A percentile compares a stretch with the other conserved stretches of the same genome.
Evolutionary conservation across 2,329 filamentous ascomycete species (phyloP).

Genomic region (Fusarium fracticaudum): DNA sequence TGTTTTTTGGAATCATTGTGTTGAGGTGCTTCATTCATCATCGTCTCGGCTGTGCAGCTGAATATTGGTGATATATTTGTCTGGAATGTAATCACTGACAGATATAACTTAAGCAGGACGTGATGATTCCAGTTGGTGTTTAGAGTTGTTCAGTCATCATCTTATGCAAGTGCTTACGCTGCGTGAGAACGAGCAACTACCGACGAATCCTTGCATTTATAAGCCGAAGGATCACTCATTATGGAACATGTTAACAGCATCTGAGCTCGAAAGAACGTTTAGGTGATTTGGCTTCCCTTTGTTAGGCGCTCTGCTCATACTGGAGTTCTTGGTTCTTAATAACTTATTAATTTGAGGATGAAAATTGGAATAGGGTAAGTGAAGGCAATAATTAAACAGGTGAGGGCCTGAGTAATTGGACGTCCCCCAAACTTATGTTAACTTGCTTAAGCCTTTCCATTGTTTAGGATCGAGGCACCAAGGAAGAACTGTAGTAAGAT

Average conservation of each 20-base stretch:
- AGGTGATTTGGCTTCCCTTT: accelerated
- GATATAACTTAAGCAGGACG: not conserved
- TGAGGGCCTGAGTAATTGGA: not conserved
- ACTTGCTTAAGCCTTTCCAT: too few relatives aligned
- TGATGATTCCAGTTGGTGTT: constrained; percentile 3
- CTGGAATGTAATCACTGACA: not conserved
- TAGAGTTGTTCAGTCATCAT: not conserved
- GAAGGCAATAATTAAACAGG: not conserved
- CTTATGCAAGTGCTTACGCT: not conserved
- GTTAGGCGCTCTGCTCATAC: too few relatives aligned
- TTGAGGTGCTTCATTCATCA: not conserved
- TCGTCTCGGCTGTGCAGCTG: not conserved
- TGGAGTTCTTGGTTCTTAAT: too few relatives aligned
- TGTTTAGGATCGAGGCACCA: too few relatives aligned
- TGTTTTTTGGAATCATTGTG: constrained; percentile 14
- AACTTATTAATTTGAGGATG: too few relatives aligned
- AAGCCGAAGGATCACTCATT: not conserved
- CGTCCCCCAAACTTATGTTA: too few relatives aligned
- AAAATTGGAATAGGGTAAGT: not conserved
- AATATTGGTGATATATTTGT: not conserved
- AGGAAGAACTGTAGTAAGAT: not conserved
- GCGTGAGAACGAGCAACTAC: not conserved
- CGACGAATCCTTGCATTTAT: not conserved
- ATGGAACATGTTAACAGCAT: not conserved
- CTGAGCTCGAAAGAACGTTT: not conserved